Percentiles rank a stretch among this genome's conserved stretches.
Conservation (phyloP, 1,284 basidiomycete species). For the Porogramme epimiltina region DNA sequence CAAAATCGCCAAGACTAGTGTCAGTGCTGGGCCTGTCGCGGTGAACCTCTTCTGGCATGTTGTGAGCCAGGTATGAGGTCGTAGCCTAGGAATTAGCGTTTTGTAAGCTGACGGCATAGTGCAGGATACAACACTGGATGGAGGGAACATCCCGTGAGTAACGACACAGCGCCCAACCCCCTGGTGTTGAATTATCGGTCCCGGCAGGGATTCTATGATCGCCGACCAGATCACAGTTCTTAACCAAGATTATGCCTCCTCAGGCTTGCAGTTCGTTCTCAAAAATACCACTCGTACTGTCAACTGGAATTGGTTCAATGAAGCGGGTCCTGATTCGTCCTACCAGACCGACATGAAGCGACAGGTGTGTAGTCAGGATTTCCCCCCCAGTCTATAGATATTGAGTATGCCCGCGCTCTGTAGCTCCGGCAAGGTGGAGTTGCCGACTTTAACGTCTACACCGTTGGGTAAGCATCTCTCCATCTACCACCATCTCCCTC, state of each 20-base stretch:
- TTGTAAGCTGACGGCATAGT: neutral
- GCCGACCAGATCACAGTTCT: conserved; percentile 45
- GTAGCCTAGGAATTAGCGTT: neutral
- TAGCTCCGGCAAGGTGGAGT: conserved; percentile 44
- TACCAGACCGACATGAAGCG: conserved; percentile 54
- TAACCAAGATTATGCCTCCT: conserved; percentile 45
- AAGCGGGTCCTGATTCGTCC: conserved; percentile 38
- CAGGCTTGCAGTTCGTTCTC: conserved; percentile 47
- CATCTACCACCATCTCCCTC: too few species aligned
- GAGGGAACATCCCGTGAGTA: conserved; percentile 49
- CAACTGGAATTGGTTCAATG: conserved; percentile 52
- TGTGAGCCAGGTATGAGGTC: conserved; percentile 31
- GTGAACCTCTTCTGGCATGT: conserved; percentile 50
- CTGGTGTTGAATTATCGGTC: conserved; percentile 5
- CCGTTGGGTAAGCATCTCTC: conserved; percentile 39
- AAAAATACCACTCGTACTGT: conserved; percentile 45
- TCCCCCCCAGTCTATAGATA: too few species aligned
- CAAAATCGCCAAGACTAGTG: conserved; percentile 35
- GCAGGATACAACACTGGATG: conserved; percentile 31
- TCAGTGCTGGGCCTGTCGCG: conserved; percentile 36
- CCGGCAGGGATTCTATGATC: conserved; percentile 39
- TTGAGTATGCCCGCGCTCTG: too few species aligned
- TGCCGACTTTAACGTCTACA: conserved; percentile 52
- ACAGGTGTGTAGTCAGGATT: too few species aligned
- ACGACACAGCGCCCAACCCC: neutral